A percentile compares a stretch with the other conserved stretches of the same genome.
Conservation (phyloP, 2,329 filamentous ascomycete species). For the Trichophyton verrucosum region DNA sequence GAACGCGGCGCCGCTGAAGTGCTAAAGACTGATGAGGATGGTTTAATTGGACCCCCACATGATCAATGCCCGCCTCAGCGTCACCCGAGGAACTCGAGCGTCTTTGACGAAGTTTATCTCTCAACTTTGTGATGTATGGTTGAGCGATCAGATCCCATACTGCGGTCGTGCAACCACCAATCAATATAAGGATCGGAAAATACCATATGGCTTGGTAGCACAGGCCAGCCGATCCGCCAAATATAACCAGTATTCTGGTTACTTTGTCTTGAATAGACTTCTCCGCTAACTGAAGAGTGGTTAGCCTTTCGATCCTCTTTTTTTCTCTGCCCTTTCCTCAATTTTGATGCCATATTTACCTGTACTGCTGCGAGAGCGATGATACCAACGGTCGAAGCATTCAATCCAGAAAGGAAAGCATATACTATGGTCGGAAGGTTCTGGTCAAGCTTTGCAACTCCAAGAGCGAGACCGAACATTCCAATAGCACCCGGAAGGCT, state of each 20-base stretch:
- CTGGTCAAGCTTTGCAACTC: conserved; percentile 48
- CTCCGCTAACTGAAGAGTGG: conserved; percentile 42
- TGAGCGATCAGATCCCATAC: conserved; percentile 46
- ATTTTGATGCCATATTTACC: conserved; percentile 10
- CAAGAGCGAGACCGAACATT: conserved; percentile 56
- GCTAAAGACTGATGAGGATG: neutral
- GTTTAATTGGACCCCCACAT: conserved; percentile 7
- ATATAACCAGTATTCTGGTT: conserved; percentile 51
- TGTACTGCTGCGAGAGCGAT: conserved; percentile 56
- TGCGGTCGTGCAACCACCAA: conserved; percentile 42
- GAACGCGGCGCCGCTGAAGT: conserved; percentile 11
- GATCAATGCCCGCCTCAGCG: conserved; percentile 11
- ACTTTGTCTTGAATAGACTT: conserved; percentile 56
- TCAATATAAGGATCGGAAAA: conserved; percentile 52
- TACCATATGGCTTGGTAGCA: conserved; percentile 65
- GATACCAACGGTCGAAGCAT: conserved; percentile 59
- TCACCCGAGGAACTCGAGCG: conserved; percentile 7
- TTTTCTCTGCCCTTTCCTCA: neutral
- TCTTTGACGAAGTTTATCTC: conserved; percentile 14
- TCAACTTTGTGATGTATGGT: conserved; percentile 30
- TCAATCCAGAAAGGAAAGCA: conserved; percentile 58
- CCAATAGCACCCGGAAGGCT: conserved; percentile 57
- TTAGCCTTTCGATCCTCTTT: neutral
- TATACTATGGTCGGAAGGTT: conserved; percentile 52
- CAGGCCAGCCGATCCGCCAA: conserved; percentile 51